phyloP scores from a whole-genome alignment of 345 rosid species.

The Populus pruinosa region DNA sequence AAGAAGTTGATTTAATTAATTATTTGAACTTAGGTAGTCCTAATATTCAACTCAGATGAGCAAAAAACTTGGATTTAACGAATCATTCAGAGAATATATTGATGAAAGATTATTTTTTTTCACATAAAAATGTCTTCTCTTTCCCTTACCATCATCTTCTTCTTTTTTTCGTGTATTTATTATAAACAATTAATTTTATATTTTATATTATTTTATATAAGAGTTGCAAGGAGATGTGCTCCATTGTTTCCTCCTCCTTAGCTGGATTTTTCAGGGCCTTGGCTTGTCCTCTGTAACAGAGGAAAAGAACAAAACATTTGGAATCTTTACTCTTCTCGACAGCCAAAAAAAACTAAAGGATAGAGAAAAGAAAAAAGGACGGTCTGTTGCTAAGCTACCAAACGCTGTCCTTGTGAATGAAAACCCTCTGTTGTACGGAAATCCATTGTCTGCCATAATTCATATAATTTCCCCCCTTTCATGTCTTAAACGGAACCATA shows the following conservation, averaged over 20 bases:
- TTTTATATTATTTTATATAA: background rate
- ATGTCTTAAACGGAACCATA: background rate
- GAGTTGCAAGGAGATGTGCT: background rate
- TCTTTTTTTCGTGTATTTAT: no score
- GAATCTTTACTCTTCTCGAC: conserved; percentile 51
- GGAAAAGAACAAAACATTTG: conserved; percentile 62
- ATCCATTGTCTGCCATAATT: background rate
- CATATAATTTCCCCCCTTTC: background rate
- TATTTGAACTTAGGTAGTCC: background rate
- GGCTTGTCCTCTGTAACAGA: conserved; percentile 49
- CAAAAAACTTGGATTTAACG: background rate
- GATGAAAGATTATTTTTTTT: background rate
- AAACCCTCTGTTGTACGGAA: background rate
- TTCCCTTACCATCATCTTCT: background rate
- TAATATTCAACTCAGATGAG: background rate
- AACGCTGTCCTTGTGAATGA: background rate
- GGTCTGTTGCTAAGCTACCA: background rate
- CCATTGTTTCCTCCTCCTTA: background rate
- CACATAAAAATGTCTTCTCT: background rate
- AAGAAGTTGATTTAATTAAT: background rate
- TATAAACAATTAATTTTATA: background rate
- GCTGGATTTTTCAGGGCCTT: conserved; percentile 20
- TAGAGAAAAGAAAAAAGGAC: background rate
- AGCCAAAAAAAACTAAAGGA: conserved; percentile 18
- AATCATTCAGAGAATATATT: background rate